A percentile compares a stretch with the other conserved stretches of the same genome.
These are phyloP conservation scores for Nicotiana attenuata DNA, from an alignment of 257 asterid species.

Conservation along the genomic window DNA sequence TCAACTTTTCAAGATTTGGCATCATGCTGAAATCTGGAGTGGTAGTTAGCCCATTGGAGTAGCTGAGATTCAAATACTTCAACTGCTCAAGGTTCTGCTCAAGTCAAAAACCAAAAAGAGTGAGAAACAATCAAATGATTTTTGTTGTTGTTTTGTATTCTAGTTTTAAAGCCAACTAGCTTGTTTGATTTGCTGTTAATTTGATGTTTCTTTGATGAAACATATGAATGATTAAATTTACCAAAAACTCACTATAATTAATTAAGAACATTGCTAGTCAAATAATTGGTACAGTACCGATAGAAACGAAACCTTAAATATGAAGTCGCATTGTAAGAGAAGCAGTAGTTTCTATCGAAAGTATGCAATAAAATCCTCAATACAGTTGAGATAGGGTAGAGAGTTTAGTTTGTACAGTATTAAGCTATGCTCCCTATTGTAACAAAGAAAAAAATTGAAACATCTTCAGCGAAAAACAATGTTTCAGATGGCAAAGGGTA, in stretches of 20 bases:
- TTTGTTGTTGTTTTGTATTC: background rate
- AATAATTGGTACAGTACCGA: background rate
- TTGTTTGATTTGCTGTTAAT: background rate
- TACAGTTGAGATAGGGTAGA: background rate
- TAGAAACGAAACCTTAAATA: background rate
- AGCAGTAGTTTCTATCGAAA: background rate
- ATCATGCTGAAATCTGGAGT: conserved; percentile 13
- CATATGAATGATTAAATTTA: background rate
- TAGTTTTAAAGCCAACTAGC: background rate
- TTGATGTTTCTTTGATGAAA: background rate
- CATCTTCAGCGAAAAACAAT: background rate
- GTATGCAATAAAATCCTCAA: background rate
- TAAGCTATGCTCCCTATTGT: background rate
- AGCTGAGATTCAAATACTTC: conserved; percentile 17
- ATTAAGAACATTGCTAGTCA: background rate
- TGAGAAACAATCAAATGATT: background rate
- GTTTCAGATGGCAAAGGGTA: background rate
- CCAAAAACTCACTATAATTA: background rate
- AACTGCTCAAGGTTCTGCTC: conserved; percentile 12
- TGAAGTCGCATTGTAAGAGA: background rate
- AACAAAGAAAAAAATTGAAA: background rate
- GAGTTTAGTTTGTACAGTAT: background rate
- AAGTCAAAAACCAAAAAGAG: background rate
- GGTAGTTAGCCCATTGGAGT: conserved; percentile 2
- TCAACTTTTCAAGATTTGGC: conserved; percentile 18